phyloP scores from a whole-genome alignment of 306 rosid genomes.

The Medicago ruthenica region DNA sequence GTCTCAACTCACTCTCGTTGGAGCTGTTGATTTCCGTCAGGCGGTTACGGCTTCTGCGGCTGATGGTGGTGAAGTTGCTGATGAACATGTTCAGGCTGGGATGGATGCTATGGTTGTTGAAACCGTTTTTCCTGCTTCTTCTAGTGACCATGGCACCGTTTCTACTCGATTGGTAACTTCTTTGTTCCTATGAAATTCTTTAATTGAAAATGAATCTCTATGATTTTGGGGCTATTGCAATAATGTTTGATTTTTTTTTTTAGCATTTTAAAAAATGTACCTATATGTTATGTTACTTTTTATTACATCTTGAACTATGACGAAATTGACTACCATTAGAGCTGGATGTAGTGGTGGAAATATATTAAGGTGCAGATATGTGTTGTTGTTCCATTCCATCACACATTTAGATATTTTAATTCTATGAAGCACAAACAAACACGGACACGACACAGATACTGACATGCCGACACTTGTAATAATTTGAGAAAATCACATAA shows the following conservation, averaged over 20 bases:
- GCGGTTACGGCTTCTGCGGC: conserved; percentile 90
- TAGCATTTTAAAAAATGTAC: neutral
- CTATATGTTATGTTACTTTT: conserved; percentile 12
- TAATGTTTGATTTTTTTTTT: conserved; percentile 2
- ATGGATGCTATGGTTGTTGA: conserved; percentile 88
- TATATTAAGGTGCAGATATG: conserved; percentile 1
- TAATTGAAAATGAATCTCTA: neutral
- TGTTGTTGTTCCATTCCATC: neutral
- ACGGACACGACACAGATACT: too few relatives aligned
- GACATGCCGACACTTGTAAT: too few relatives aligned
- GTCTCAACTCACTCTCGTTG: conserved; percentile 70
- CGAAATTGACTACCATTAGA: conserved; percentile 4
- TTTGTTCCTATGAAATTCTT: conserved; percentile 11
- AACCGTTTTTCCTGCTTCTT: conserved; percentile 74
- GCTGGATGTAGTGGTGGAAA: neutral
- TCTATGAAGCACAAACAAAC: neutral
- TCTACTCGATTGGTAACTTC: conserved; percentile 85
- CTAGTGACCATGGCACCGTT: conserved; percentile 69
- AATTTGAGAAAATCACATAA: too few relatives aligned
- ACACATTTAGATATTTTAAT: neutral
- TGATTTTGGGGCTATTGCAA: neutral
- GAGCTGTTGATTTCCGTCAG: conserved; percentile 77
- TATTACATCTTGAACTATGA: neutral
- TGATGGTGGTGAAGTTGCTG: conserved; percentile 86
- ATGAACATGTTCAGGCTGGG: conserved; percentile 70